A percentile compares a stretch with the other conserved stretches of the same genome.
Evolutionary conservation across 2,329 filamentous ascomycete genomes (phyloP).

Genomic region (Fusarium tjaetaba): DNA sequence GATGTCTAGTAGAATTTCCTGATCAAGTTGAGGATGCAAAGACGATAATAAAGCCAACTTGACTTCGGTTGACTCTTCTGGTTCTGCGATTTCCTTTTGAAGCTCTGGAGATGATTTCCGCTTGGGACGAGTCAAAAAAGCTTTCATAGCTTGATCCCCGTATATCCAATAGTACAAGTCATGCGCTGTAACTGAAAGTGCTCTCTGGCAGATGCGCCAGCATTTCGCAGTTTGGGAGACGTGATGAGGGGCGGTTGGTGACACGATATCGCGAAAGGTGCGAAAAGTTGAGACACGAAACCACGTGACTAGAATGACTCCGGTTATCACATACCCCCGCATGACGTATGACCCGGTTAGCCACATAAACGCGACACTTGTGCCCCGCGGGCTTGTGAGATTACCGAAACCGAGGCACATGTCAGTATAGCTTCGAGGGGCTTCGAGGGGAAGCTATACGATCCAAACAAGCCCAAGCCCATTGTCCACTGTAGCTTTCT

Average conservation of each 20-base stretch:
- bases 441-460: too few species aligned
- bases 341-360: constrained; percentile 31
- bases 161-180: not conserved
- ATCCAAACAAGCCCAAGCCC: not conserved
- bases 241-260: not conserved
- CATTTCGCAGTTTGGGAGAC: not conserved
- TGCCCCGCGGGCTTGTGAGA: constrained; percentile 39
- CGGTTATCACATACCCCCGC: constrained; percentile 25
- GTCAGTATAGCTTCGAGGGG: constrained; percentile 33
- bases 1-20: constrained; percentile 78
- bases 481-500: constrained; percentile 16
- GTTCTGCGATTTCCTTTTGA: constrained; percentile 46
- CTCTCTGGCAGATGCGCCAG: not conserved
- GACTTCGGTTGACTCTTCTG: constrained; percentile 85
- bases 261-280: constrained; percentile 3
- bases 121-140: constrained; percentile 65
- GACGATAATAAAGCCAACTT: constrained; percentile 88
- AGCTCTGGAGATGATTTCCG: constrained; percentile 54
- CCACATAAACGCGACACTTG: constrained; percentile 15
- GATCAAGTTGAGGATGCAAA: constrained; percentile 71
- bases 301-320: constrained; percentile 40
- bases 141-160: constrained; percentile 59
- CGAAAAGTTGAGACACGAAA: constrained; percentile 29
- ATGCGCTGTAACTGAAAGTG: not conserved
- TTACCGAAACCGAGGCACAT: constrained; percentile 54